phyloP scores from a whole-genome alignment of 176 grass and related monocot genomes.

The Oryza coarctata region DNA sequence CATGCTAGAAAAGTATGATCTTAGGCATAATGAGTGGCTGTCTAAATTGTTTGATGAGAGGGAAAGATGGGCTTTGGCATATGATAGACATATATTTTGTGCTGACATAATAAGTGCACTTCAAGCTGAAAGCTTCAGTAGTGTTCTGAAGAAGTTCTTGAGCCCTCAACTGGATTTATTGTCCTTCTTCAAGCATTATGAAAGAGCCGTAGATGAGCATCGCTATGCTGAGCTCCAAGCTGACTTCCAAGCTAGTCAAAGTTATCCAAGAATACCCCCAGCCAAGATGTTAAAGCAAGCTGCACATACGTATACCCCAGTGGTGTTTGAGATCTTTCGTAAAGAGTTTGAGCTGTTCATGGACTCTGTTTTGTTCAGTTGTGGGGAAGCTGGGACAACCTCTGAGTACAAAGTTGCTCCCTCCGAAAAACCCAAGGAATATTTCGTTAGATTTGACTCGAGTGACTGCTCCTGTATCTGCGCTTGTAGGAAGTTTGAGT shows the following conservation, averaged over 20 bases:
- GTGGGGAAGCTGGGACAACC: constrained; percentile 58
- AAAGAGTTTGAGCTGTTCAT: constrained; percentile 99
- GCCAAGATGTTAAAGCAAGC: constrained; percentile 93
- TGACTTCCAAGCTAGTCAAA: constrained; percentile 98
- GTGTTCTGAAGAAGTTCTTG: constrained; percentile 84
- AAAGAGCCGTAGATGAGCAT: constrained; percentile 93
- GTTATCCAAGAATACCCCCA: constrained; percentile 96
- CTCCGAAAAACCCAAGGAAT: constrained; percentile 83
- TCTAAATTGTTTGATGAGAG: constrained; percentile 85
- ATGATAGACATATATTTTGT: constrained; percentile 86
- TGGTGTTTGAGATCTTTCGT: constrained; percentile 94
- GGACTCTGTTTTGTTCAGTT: constrained; percentile 87
- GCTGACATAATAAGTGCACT: constrained; percentile 81
- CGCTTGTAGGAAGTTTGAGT: constrained; percentile 95
- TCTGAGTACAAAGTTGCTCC: constrained; percentile 88
- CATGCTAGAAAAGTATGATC: constrained; percentile 93
- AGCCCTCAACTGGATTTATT: constrained; percentile 81
- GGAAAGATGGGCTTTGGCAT: constrained; percentile 85
- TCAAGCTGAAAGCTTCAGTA: constrained; percentile 80
- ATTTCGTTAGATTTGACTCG: constrained; percentile 84
- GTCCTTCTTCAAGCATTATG: constrained; percentile 96
- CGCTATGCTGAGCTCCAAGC: constrained; percentile 96
- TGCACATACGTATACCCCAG: constrained; percentile 93
- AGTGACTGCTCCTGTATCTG: constrained; percentile 79
- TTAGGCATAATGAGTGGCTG: constrained; percentile 93